Evolutionary conservation across 768 basidiomycete species (phyloP), one percentile per base, ranked within the genome.

Genomic region (Lenzites betulinus): DNA sequence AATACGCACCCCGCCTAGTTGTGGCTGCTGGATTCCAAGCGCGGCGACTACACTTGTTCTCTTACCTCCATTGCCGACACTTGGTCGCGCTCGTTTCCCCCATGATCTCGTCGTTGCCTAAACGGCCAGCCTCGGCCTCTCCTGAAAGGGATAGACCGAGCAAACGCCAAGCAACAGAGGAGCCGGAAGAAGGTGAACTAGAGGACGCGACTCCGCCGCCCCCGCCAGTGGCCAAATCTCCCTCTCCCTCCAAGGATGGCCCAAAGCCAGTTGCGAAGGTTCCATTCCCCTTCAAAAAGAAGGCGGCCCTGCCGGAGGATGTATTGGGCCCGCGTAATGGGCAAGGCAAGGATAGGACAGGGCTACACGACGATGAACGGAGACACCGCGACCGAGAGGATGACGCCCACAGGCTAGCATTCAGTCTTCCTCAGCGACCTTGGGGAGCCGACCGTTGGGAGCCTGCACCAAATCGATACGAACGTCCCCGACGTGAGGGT

Each of bases 121-220:
- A 92, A 75, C 81, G 90, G 59, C 76, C 75, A 54, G 85, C 86
- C 28, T 85, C 85, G 38, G 71, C 74, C 49, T 83, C 86, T 15
- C 79, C 83, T 47, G 74, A 76, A 1, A 74, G 77, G 59, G 72
- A 74, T 39, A 79, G 87, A 51, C 78, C 82, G 11, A 38, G 72
- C 6, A 91, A 92, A 69, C 79, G 88, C 44, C 76, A 70, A 20
- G 77, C 79, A 9, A 80, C 86, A 2, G 87, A 74, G 1, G 80
- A 89, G 1, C 90, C 90, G 51, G 91, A 93, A 73, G 91, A 93
- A 70, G 91, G 91, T 60, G 91, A 93, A 67, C 76, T 93, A 50
- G 89, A 90, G 74, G 90, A 92, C 71, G 76, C 72, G 42, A 68
- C 64, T 58, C 64, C 67, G 22, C 63, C 70, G 36, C 62, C 67